These are phyloP conservation scores for Gleditsia sinensis DNA, from an alignment of 306 rosid genomes.

Conservation along the genomic window DNA sequence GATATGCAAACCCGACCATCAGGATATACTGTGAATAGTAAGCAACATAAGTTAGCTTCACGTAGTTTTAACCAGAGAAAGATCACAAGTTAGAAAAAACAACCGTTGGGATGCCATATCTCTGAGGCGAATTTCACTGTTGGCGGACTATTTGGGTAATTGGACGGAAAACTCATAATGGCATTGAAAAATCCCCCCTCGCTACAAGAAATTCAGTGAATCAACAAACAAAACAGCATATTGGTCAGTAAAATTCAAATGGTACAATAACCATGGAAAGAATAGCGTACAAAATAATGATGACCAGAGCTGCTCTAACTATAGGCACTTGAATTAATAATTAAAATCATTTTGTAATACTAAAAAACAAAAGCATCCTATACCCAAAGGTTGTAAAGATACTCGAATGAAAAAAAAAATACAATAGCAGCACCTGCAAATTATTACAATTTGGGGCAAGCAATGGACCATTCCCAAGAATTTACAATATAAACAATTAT, in stretches of 20 bases:
- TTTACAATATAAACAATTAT: not conserved
- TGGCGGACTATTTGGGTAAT: conserved; percentile 95
- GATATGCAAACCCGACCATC: conserved; percentile 99
- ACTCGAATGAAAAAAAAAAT: no score
- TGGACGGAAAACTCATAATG: conserved; percentile 86
- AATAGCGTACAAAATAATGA: not conserved
- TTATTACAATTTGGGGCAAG: not conserved
- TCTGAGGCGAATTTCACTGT: conserved; percentile 82
- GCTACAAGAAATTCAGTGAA: conserved; percentile 44
- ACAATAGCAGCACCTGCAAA: conserved; percentile 4
- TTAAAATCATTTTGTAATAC: not conserved
- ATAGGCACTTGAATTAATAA: conserved; percentile 6
- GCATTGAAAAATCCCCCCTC: conserved; percentile 99
- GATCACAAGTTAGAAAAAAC: conserved; percentile 16
- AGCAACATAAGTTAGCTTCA: conserved; percentile 21
- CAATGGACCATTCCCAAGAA: not conserved
- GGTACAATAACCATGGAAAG: conserved; percentile 8
- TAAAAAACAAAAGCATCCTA: conserved; percentile 15
- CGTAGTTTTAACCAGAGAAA: not conserved
- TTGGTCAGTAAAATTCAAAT: conserved; percentile 20
- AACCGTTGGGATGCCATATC: conserved; percentile 96
- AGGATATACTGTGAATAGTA: conserved; percentile 66
- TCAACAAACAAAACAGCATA: conserved; percentile 21
- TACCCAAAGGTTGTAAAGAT: no score
- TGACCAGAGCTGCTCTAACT: conserved; percentile 6